Evolutionary conservation across 257 asterid genomes (phyloP), one percentile per base, ranked within the genome.

Genomic region (Salvia hispanica): DNA sequence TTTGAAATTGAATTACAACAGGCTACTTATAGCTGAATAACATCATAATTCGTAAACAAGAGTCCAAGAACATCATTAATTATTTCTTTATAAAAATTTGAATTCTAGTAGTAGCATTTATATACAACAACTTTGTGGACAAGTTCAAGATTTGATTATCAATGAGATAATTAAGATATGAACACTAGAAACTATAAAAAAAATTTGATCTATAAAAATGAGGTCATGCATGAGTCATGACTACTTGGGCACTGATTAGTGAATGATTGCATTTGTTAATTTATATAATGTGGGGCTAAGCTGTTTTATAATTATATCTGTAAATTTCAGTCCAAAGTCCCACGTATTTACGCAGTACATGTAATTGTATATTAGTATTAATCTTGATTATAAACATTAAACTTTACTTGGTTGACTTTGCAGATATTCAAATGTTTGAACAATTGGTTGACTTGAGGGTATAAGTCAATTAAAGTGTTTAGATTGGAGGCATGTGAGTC

Each of bases 391-490:
- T 10, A 33, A 64, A 25, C 59, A 47, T 43, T 58, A 45, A 33
- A 36, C 37, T 44, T 43, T 1, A 54, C 7, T 65, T 13, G 72
- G 66, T 70, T 71, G 80, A 79, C 84, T 79, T 71, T n/a, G 3
- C 63, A 47, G 51, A 40, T 33, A 57, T 75, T 79, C 80, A 64
- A 64, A 69, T 47, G 28, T 71, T 74, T 73, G 72, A 81, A 73
- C 16, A 73, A 58, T 47, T 14, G 36, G 58, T 74, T 76, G 83
- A 78, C 78, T 76, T 66, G 42, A 63, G 66, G 39, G 11, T 31
- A 2, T 0, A 56, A 60, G 39, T 25, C 31, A 25, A 85, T 81
- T 81, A 67, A 72, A 70, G 79, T 77, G 77, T 81, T 81, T 70
- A 79, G 77, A 74, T 84, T 75, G 75, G 28, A 76, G 58, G 59